Conservation (phyloP, 2,329 filamentous ascomycete species). For the Alternaria sp. region DNA sequence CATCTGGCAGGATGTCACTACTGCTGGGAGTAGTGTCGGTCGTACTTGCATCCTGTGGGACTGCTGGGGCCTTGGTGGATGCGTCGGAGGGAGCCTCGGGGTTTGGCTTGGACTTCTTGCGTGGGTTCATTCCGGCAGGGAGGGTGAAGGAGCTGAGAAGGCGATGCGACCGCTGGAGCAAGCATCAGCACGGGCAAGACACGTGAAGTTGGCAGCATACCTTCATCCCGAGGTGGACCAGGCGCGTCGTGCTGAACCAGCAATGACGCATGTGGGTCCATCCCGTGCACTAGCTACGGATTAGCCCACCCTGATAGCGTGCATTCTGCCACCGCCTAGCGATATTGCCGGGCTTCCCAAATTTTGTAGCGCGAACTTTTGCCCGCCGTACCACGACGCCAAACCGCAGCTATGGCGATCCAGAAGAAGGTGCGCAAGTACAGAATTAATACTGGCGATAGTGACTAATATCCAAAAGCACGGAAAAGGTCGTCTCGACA, state of each 20-base stretch:
- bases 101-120: conserved; percentile 53
- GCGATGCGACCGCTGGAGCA: conserved; percentile 26
- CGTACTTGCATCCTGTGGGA: conserved; percentile 19
- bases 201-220: conserved; percentile 16
- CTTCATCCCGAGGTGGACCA: conserved; percentile 25
- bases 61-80: conserved; percentile 11
- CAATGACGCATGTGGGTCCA: conserved; percentile 28
- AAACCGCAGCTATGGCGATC: conserved; percentile 74
- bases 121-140: conserved; percentile 45
- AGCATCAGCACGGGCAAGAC: conserved; percentile 14
- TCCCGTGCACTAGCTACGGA: conserved; percentile 10
- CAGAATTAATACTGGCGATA: too few relatives aligned
- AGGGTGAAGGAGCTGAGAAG: conserved; percentile 18
- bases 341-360: conserved; percentile 17
- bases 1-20: conserved; percentile 23
- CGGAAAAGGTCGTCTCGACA: conserved; percentile 97
- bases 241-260: conserved; percentile 5
- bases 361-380: conserved; percentile 31
- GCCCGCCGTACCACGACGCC: conserved; percentile 23
- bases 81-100: conserved; percentile 34
- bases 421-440: conserved; percentile 77
- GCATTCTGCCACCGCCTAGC: conserved; percentile 27
- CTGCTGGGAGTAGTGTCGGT: conserved; percentile 17
- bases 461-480: conserved; percentile 59
- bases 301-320: conserved; percentile 14